phyloP scores from a whole-genome alignment of 441 rosid species.

The Macaranga tanarius region DNA sequence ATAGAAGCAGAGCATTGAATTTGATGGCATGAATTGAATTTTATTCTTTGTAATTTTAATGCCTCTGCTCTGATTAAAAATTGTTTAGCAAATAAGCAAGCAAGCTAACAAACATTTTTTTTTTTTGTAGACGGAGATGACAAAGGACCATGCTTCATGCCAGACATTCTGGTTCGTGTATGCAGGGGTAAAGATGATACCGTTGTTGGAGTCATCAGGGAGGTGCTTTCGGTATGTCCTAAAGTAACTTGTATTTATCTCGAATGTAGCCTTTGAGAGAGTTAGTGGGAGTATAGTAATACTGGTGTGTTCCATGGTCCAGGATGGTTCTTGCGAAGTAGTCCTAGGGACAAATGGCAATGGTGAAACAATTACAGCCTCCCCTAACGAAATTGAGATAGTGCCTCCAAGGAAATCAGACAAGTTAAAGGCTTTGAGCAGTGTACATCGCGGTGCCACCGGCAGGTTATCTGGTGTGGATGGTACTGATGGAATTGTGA shows the following conservation, averaged over 20 bases:
- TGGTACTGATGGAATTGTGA: constrained; percentile 87
- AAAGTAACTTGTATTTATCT: background rate
- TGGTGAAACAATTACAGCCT: constrained; percentile 53
- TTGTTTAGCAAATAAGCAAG: too few species aligned
- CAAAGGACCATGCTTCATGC: constrained; percentile 84
- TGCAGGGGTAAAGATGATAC: constrained; percentile 64
- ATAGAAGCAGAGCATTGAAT: background rate
- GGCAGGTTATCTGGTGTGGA: constrained; percentile 95
- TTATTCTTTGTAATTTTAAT: too few species aligned
- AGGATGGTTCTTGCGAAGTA: constrained; percentile 89
- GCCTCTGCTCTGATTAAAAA: too few species aligned
- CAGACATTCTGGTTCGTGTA: constrained; percentile 77
- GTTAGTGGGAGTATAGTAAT: background rate
- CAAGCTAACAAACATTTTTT: too few species aligned
- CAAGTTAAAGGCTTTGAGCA: constrained; percentile 82
- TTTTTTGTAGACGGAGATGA: constrained; percentile 64
- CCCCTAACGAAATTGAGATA: constrained; percentile 58
- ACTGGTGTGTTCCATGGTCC: constrained; percentile 9
- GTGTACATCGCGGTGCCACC: constrained; percentile 68
- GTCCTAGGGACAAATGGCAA: constrained; percentile 60
- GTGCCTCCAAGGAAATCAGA: constrained; percentile 80
- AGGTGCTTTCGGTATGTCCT: constrained; percentile 69
- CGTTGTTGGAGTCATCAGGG: constrained; percentile 67
- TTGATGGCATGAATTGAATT: background rate
- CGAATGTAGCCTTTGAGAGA: background rate